Evolutionary conservation across 352 stramenopile species (phyloP).

Genomic region (Globisporangium orthogonon): DNA sequence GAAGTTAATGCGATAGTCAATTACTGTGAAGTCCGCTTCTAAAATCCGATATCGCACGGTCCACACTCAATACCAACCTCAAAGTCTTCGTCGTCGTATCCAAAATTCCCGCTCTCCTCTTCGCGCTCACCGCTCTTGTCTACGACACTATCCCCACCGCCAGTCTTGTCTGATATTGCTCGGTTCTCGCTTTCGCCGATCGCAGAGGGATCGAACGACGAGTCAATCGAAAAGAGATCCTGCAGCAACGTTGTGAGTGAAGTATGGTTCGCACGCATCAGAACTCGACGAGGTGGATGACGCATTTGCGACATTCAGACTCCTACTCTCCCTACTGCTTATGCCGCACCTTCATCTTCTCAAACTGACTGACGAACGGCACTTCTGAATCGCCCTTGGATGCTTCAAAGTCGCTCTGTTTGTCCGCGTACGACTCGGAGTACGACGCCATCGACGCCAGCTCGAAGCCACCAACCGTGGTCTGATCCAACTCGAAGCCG

Average conservation of each 20-base stretch:
- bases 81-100: slow-evolving; percentile 77
- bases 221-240: slow-evolving; percentile 15
- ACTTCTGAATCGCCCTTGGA: slow-evolving; percentile 5
- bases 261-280: neutral
- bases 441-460: neutral
- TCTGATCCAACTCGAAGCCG: slow-evolving; percentile 61
- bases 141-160: slow-evolving; percentile 4
- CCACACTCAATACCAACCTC: slow-evolving; percentile 20
- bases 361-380: slow-evolving; percentile 28
- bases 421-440: neutral
- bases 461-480: slow-evolving; percentile 18
- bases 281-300: too few species aligned
- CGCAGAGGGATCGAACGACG: slow-evolving; percentile 16
- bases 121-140: neutral
- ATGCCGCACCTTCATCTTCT: slow-evolving; percentile 30
- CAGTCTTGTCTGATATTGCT: neutral
- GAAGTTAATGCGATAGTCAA: neutral
- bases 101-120: slow-evolving; percentile 33
- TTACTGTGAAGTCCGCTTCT: neutral
- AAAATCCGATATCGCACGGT: neutral
- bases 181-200: slow-evolving; percentile 1
- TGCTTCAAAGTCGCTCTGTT: neutral
- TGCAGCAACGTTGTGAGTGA: neutral
- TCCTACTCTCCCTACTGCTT: too few species aligned
- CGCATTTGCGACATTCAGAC: too few species aligned